Conservation (phyloP, 139 green algal genomes). For the Chlamydomonas sp. region DNA sequence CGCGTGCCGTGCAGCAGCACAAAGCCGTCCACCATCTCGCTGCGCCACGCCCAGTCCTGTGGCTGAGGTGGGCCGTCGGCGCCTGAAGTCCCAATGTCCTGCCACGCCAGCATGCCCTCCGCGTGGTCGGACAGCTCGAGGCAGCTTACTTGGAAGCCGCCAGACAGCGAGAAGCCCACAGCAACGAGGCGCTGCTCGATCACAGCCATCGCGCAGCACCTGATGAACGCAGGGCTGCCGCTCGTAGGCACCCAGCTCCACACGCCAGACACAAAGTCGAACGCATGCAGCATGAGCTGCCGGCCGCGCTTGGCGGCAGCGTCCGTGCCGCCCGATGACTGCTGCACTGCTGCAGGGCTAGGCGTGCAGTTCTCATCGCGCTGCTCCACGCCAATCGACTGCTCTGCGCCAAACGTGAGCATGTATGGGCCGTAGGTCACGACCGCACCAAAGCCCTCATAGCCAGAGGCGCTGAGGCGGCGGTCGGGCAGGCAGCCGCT, state of each 20-base stretch:
- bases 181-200: neutral
- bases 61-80: too few relatives aligned
- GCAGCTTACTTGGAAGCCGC: conserved; percentile 1
- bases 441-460: neutral
- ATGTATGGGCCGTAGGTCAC: conserved; percentile 11
- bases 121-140: neutral
- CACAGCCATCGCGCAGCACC: neutral
- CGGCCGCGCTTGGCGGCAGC: too few relatives aligned
- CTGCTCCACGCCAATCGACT: too few relatives aligned
- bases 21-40: too few relatives aligned
- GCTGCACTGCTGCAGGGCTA: neutral
- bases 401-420: conserved; percentile 7
- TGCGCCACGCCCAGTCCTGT: too few relatives aligned
- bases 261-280: conserved; percentile 7
- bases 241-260: conserved; percentile 8
- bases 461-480: neutral
- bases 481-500: conserved; percentile 5
- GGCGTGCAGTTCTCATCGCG: conserved; percentile 3
- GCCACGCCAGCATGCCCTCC: neutral
- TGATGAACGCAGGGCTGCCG: conserved; percentile 4
- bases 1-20: too few relatives aligned
- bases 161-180: neutral
- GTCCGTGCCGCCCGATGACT: too few relatives aligned
- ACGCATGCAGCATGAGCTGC: conserved; percentile 15
- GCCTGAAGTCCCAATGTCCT: neutral